Conservation (phyloP, 2,329 filamentous ascomycete genomes). For the Aspergillus felis region DNA sequence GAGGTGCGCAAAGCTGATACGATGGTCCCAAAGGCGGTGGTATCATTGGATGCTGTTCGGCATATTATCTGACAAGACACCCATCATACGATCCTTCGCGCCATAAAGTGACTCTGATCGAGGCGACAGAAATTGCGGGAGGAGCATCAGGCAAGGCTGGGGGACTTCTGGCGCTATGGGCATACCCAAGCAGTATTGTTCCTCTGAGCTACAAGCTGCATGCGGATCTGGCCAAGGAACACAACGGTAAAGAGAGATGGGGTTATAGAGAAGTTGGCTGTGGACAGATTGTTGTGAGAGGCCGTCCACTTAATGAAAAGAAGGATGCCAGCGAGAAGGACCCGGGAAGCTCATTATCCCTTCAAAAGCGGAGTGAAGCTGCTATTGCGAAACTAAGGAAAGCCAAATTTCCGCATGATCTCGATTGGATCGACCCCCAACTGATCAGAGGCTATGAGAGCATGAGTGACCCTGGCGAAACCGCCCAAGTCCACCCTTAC, state of each 20-base stretch:
- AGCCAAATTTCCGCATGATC: conserved; percentile 65
- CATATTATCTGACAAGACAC: conserved; percentile 87
- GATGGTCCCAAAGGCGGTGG: conserved; percentile 63
- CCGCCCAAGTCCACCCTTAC: conserved; percentile 89
- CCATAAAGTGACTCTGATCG: conserved; percentile 79
- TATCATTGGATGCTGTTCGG: conserved; percentile 86
- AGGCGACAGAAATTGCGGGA: conserved; percentile 80
- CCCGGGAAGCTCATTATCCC: conserved; percentile 42
- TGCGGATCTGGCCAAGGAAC: conserved; percentile 75
- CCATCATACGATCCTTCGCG: conserved; percentile 69
- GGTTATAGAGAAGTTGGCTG: conserved; percentile 79
- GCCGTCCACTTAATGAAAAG: conserved; percentile 37
- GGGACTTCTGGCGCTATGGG: conserved; percentile 85
- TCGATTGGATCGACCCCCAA: conserved; percentile 77
- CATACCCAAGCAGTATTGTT: conserved; percentile 79
- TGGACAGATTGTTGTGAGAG: conserved; percentile 58
- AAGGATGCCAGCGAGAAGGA: conserved; percentile 24
- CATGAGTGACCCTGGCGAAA: conserved; percentile 78
- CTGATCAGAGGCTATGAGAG: conserved; percentile 68
- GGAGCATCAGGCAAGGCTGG: conserved; percentile 94
- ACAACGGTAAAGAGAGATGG: conserved; percentile 75
- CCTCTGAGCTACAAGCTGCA: conserved; percentile 83
- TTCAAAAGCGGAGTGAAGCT: conserved; percentile 54
- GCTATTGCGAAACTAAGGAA: conserved; percentile 50
- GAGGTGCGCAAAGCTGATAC: conserved; percentile 12